phyloP scores from a whole-genome alignment of 441 rosid species.

The Populus hybrid region DNA sequence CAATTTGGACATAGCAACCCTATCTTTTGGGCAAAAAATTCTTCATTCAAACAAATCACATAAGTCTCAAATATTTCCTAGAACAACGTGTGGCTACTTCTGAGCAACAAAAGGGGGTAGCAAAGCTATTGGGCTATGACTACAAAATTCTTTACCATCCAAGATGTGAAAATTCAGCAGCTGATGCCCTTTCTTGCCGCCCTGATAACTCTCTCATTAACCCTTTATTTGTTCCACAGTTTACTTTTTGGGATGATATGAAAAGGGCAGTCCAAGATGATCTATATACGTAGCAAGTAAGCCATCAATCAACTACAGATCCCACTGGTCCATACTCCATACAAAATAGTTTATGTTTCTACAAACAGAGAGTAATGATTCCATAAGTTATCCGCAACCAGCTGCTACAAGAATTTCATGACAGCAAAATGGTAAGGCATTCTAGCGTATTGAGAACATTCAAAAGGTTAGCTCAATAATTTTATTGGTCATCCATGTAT shows the following conservation, averaged over 20 bases:
- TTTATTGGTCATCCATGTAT: too few species aligned
- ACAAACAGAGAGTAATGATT: too few species aligned
- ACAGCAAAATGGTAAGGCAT: too few species aligned
- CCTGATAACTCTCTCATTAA: too few species aligned
- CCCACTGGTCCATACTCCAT: background rate
- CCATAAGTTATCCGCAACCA: too few species aligned
- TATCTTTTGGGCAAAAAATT: background rate
- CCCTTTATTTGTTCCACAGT: background rate
- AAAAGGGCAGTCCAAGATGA: fast-evolving
- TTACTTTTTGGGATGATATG: background rate
- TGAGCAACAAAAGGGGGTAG: background rate
- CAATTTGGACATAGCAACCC: background rate
- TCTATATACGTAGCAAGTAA: fast-evolving
- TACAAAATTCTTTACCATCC: background rate
- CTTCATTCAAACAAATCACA: background rate
- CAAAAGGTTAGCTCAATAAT: too few species aligned
- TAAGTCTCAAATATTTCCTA: background rate
- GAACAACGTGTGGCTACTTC: background rate
- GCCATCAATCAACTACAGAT: fast-evolving
- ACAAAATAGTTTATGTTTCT: too few species aligned
- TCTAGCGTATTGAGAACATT: too few species aligned
- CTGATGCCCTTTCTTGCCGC: fast-evolving
- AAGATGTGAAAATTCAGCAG: background rate
- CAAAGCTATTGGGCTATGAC: background rate
- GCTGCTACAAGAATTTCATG: too few species aligned